Evolutionary conservation across 345 rosid species (phyloP), one percentile per base, ranked within the genome.

Genomic region (Bruguiera gymnorhiza): DNA sequence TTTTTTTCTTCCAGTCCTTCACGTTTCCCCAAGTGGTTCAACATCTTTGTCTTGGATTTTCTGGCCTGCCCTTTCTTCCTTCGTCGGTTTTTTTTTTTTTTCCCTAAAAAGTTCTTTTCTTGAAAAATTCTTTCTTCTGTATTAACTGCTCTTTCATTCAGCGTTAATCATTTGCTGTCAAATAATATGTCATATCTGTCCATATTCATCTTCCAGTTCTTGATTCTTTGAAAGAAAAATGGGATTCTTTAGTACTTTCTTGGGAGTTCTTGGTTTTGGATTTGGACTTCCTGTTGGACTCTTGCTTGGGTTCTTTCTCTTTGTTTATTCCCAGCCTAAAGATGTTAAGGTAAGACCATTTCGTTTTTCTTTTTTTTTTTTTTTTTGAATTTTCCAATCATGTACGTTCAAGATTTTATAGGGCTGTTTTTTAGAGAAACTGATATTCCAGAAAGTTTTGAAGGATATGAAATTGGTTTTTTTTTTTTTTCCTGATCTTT

Each of bases 211-310:
- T 10, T 54, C 6, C 21, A 32, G 23, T 43, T 67, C 16, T 29
- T 73, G 51, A 30, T 55, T 53, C 63, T 74, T 65, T 50, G 70
- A 18, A 1, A 36, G 48, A 23, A 20, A 43, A 32, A 68, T 74
- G 77, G 77, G 93, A 5, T 76, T 91, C 20, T 37, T 86, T 43
- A 74, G 79, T 6, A 78, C 83, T 81, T 69, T 89, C 4, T 50
- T 86, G 71, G 96, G 91, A 43, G 61, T 86, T 51, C 5, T 89
- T 51, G 97, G 97, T 67, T 89, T 89, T 78, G 84, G 65, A 29
- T 77, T 89, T 75, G 97, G 97, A 66, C 71, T 89, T 73, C 88
- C 93, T 31, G 29, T 86, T 31, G 97, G 97, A 34, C 85, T 91
- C 60, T 13, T 84, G 66, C n/a, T 83, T 23, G 97, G 97, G 1